Percentiles rank a stretch among this genome's conserved stretches.
Evolutionary conservation across 176 grass and related monocot genomes (phyloP).

Genomic region (Alopecurus myosuroides): DNA sequence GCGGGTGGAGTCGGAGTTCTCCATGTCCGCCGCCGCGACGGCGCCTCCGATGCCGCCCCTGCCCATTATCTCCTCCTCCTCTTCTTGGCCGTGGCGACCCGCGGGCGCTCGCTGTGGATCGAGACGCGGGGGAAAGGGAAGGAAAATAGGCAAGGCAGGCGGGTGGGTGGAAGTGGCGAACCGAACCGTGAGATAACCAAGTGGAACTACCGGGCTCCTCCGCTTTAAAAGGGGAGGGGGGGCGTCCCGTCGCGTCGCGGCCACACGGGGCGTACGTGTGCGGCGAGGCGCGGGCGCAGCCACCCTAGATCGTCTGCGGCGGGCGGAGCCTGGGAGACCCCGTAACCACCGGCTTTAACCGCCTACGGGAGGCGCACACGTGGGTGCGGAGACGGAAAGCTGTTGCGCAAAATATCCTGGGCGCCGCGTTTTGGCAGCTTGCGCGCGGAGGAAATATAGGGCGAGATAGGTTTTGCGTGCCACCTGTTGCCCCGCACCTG

Average conservation of each 20-base stretch:
- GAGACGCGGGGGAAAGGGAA: background rate
- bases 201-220: background rate
- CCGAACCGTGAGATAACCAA: slow-evolving; percentile 1
- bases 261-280: slow-evolving; percentile 1
- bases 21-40: slow-evolving; percentile 25
- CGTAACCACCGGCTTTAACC: background rate
- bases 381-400: background rate
- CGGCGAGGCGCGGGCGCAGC: background rate
- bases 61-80: slow-evolving; percentile 12
- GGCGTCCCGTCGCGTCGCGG: slow-evolving; percentile 29
- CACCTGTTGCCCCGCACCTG: background rate
- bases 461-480: background rate
- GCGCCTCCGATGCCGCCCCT: slow-evolving; percentile 41
- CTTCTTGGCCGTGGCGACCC: background rate
- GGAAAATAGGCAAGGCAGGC: background rate
- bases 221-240: slow-evolving; percentile 16
- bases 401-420: slow-evolving; percentile 11
- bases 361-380: background rate
- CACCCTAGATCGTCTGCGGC: background rate
- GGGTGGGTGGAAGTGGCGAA: slow-evolving; percentile 19
- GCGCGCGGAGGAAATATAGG: slow-evolving; percentile 2
- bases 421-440: background rate
- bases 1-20: slow-evolving; percentile 56
- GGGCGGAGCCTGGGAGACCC: slow-evolving; percentile 12
- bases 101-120: background rate